Evolutionary conservation across 169 alveolate species (phyloP), one percentile per base, ranked within the genome.

Genomic region (Eimeria praecox): DNA sequence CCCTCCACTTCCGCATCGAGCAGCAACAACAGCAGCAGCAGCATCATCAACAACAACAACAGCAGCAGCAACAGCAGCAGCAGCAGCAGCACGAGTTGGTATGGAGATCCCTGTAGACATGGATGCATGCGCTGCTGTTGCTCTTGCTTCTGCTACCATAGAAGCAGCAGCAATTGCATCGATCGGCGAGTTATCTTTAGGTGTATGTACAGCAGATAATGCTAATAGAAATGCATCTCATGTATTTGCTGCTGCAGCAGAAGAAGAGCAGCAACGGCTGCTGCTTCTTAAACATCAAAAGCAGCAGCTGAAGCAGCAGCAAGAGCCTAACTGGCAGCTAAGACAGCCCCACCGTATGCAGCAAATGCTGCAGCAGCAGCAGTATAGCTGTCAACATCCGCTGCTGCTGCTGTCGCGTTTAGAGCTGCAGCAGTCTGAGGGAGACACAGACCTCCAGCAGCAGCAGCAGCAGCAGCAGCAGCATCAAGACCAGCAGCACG

Each of bases 321-420:
- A 35, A 16, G n/a, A 16, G 35, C 80, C 35, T 27, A 69, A 14
- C 12, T 69, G n/a, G 80, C 16, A 69, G 80, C n/a, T n/a, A 69
- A 22, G 80, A 69, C 80, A 69, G 80, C 80, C n/a, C 69, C 69
- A 59, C n/a, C n/a, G n/a, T n/a, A n/a, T n/a, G n/a, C n/a, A n/a
- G n/a, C n/a, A n/a, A n/a, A n/a, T n/a, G n/a, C n/a, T n/a, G n/a
- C n/a, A n/a, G n/a, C 69, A 59, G 69, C 69, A 59, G 69, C 69
- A 59, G 69, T 22, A 59, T n/a, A n/a, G n/a, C n/a, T n/a, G n/a
- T n/a, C n/a, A n/a, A n/a, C n/a, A n/a, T n/a, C n/a, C n/a, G n/a
- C n/a, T n/a, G n/a, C n/a, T n/a, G n/a, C n/a, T n/a, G n/a, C n/a
- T n/a, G n/a, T n/a, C n/a, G n/a, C n/a, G n/a, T n/a, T n/a, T n/a